Base-by-base conservation (phyloP, 1,284 basidiomycete species). In the Tylopilus orsonianus region DNA sequence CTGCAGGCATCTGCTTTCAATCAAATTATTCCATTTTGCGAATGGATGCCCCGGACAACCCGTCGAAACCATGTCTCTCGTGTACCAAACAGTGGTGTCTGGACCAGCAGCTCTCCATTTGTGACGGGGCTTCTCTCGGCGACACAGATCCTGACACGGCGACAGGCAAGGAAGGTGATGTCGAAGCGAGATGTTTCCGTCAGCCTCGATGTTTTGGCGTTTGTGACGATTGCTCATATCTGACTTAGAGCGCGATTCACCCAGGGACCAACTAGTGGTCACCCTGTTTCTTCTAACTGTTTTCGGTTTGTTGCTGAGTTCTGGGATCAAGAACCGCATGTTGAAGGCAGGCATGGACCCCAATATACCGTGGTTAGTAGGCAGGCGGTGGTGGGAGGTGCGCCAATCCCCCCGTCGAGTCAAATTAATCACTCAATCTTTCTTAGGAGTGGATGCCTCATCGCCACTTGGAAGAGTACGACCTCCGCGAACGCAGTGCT, bases 81-180 rank as follows among this genome's bases (percentile, higher is more conserved):
- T 97, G 94, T 67, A 97, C 93, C 9, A 91, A 93, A 60, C 89
- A 94, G 65, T 97, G 93, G 86, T 97, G 94, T 71, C 74, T 95
- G 44, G 93, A 96, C 62, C 94, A 93, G 69, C 93, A 94, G 63
- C 77, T 97, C 24, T 72, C 79, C 7, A 95, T 93, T 44, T 97
- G 94, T 64, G 76, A 81, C 44, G 90, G 88, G 36, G 94, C 94
- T 27, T 78, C 85, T 44, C 71, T 93, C 29, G 93, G 92, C 23
- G 88, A 93, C 59, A 85, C 89, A 30, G 83, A 97, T 69, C 88
- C 86, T 19, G 93, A 97, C 68, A 93, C 88, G 18, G 93, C 89
- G 7, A 95, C 93, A 2, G 94, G 94, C n/a, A 93, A 92, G 61
- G 94, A 96, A 66, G 93, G 93, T 20, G 93, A 97, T 68, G 91